These are phyloP conservation scores for Gossypium trilobum DNA, from an alignment of 441 rosid species.

Conservation along the genomic window DNA sequence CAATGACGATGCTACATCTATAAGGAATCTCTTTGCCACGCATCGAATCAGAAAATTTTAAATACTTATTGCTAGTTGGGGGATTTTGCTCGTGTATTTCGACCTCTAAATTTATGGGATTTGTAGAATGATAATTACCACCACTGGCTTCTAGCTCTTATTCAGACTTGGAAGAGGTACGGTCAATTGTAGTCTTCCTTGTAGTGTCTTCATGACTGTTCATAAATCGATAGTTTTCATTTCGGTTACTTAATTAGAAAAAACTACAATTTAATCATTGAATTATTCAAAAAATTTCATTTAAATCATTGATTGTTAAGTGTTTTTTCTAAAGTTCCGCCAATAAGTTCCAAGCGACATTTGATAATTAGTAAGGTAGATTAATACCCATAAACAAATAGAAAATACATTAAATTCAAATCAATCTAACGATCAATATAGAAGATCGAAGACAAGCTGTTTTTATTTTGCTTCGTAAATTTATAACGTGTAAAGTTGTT, in stretches of 20 bases:
- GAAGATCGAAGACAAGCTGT: too few species aligned
- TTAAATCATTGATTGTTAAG: too few species aligned
- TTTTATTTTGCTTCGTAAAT: too few species aligned
- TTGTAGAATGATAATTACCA: conserved; percentile 11
- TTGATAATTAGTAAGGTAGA: too few species aligned
- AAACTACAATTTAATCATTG: too few species aligned
- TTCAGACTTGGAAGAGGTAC: conserved; percentile 14
- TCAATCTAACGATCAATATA: too few species aligned
- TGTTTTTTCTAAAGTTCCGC: too few species aligned
- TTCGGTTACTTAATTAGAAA: background rate
- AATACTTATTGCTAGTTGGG: conserved; percentile 16
- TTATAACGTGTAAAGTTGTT: too few species aligned
- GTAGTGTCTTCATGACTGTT: conserved; percentile 22
- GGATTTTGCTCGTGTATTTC: conserved; percentile 19
- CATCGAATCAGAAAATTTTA: conserved; percentile 14
- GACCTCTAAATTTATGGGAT: conserved; percentile 14
- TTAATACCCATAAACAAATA: too few species aligned
- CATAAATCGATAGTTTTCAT: conserved; percentile 14
- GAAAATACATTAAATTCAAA: too few species aligned
- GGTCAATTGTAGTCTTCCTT: background rate
- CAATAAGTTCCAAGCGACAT: too few species aligned
- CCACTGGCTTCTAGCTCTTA: conserved; percentile 14
- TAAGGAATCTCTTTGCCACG: conserved; percentile 19
- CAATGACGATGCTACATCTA: conserved; percentile 66
- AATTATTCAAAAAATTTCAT: too few species aligned